Conservation (phyloP, 1,139 yeast genomes). For the Zygoascus meyerae region DNA sequence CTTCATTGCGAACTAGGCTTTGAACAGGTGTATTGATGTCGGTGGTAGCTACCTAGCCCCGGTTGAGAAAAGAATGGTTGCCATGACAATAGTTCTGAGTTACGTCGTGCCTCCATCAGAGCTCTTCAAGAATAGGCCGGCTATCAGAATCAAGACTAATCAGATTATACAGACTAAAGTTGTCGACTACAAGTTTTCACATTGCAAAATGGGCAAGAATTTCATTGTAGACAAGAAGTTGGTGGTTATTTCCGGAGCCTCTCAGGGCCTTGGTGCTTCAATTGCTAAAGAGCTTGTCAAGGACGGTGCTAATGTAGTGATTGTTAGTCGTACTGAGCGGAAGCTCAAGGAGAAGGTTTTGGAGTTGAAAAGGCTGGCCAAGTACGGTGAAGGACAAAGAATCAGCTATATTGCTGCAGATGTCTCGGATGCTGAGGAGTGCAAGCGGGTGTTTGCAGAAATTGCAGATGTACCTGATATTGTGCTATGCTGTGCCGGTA, state of each 20-base stretch:
- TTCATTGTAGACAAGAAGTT: slow-evolving; percentile 34
- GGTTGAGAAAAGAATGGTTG: no score
- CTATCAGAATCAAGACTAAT: no score
- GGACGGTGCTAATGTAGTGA: slow-evolving; percentile 56
- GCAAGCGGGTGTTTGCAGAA: slow-evolving; percentile 41
- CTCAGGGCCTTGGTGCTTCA: slow-evolving; percentile 89
- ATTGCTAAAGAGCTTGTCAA: slow-evolving; percentile 57
- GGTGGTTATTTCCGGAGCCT: slow-evolving; percentile 86
- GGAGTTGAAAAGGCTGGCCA: slow-evolving; percentile 34
- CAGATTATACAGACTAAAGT: no score
- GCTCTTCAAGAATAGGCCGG: no score
- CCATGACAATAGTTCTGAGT: no score
- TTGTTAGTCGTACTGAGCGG: slow-evolving; percentile 68
- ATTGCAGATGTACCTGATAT: slow-evolving; percentile 50
- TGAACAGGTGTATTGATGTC: no score
- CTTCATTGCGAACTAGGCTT: no score
- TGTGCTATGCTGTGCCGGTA: slow-evolving; percentile 84
- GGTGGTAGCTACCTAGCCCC: no score
- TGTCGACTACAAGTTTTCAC: no score
- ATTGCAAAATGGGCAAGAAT: not conserved
- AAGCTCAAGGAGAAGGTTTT: slow-evolving; percentile 48
- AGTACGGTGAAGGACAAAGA: slow-evolving; percentile 28
- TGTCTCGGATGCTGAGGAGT: slow-evolving; percentile 50
- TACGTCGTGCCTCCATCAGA: no score
- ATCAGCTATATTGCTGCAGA: slow-evolving; percentile 58